Conservation (phyloP, 1,284 basidiomycete genomes). For the Boletus putidus region DNA sequence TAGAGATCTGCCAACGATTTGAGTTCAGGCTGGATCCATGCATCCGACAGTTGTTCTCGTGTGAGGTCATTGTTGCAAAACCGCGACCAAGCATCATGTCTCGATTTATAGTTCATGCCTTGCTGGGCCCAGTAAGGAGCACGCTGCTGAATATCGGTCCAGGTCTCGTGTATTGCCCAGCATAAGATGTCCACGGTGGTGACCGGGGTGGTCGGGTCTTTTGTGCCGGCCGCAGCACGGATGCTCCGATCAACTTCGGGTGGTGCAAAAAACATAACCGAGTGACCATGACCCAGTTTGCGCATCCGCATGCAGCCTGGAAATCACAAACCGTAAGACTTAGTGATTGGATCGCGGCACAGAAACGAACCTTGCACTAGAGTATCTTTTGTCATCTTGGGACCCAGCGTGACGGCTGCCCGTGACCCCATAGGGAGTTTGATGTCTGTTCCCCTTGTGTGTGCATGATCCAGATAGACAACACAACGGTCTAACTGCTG, state of each 20-base stretch:
- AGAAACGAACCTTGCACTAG: too few relatives aligned
- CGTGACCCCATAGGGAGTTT: too few relatives aligned
- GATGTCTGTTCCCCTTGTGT: too few relatives aligned
- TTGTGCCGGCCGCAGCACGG: not conserved
- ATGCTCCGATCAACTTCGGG: not conserved
- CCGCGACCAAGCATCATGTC: not conserved
- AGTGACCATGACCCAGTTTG: not conserved
- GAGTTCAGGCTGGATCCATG: not conserved
- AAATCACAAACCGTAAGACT: too few relatives aligned
- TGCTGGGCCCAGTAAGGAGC: not conserved
- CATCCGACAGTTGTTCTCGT: not conserved
- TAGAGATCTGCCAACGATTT: not conserved
- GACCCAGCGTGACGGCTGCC: too few relatives aligned
- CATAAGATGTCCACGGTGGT: not conserved
- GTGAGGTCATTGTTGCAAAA: not conserved
- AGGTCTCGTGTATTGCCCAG: not conserved
- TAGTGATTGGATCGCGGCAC: too few relatives aligned
- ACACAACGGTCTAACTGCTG: too few relatives aligned
- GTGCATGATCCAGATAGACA: too few relatives aligned
- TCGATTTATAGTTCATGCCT: not conserved
- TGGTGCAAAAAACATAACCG: constrained; percentile 3
- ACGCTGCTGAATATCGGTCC: not conserved
- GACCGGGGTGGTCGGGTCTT: not conserved
- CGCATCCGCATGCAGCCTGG: constrained; percentile 9
- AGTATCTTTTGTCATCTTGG: too few relatives aligned